These are phyloP conservation scores for Fusarium goolgardi DNA, from an alignment of 2,329 filamentous ascomycete genomes.

Conservation along the genomic window DNA sequence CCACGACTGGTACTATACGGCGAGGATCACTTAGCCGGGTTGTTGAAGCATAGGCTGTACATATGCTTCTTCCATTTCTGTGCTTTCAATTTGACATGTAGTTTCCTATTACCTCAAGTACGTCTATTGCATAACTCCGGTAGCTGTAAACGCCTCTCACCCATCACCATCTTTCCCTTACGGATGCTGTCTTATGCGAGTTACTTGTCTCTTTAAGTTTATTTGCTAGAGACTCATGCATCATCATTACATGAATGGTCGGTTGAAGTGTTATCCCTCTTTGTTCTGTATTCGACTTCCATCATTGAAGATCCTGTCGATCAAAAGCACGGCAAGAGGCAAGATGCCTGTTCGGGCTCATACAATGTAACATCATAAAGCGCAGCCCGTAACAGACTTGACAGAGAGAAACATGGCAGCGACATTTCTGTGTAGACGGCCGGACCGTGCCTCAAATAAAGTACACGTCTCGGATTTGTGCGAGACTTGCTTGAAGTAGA, in stretches of 20 bases:
- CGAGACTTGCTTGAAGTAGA: slow-evolving; percentile 16
- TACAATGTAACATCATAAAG: slow-evolving; percentile 15
- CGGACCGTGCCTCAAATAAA: slow-evolving; percentile 18
- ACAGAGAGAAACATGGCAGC: slow-evolving; percentile 30
- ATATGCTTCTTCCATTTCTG: not conserved
- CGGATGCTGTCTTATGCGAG: slow-evolving; percentile 6
- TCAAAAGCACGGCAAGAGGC: slow-evolving; percentile 16
- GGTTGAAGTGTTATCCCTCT: not conserved
- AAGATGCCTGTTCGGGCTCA: slow-evolving; percentile 16
- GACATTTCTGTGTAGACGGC: slow-evolving; percentile 24
- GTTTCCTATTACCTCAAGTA: not conserved
- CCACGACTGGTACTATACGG: not conserved
- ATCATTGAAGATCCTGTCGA: slow-evolving; percentile 36
- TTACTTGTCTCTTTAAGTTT: slow-evolving; percentile 1
- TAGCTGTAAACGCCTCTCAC: slow-evolving; percentile 12
- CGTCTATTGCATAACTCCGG: not conserved
- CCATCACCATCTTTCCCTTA: slow-evolving; percentile 18
- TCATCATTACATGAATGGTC: not conserved
- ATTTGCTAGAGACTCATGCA: not conserved
- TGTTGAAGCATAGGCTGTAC: not conserved
- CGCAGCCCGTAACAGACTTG: slow-evolving; percentile 2
- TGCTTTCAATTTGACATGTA: not conserved
- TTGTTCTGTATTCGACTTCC: slow-evolving; percentile 26
- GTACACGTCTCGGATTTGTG: slow-evolving; percentile 14
- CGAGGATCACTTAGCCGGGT: not conserved